phyloP scores from a whole-genome alignment of 805 yeast genomes.

The Sugiyamaella marilandica region DNA sequence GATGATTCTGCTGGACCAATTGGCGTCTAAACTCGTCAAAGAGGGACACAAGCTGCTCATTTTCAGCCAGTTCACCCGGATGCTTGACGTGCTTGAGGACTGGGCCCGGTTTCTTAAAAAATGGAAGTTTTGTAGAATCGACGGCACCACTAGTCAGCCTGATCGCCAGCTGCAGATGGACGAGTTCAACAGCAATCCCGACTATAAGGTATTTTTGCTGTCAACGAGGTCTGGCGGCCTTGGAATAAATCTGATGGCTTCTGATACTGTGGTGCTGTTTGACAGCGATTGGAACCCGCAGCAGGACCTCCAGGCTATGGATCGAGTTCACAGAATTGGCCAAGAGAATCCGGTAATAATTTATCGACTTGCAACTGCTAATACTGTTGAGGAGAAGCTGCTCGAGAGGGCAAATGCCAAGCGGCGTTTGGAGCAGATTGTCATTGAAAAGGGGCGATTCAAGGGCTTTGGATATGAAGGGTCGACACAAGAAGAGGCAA shows the following conservation, averaged over 20 bases:
- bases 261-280: slow-evolving; percentile 84
- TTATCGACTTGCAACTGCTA: slow-evolving; percentile 67
- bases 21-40: slow-evolving; percentile 47
- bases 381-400: slow-evolving; percentile 80
- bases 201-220: slow-evolving; percentile 55
- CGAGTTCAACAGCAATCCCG: slow-evolving; percentile 40
- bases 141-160: slow-evolving; percentile 65
- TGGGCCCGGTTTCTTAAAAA: slow-evolving; percentile 56
- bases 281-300: slow-evolving; percentile 99
- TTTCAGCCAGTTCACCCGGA: slow-evolving; percentile 80
- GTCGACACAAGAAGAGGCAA: slow-evolving; percentile 6
- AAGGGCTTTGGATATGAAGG: slow-evolving; percentile 23
- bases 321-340: slow-evolving; percentile 90
- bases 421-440: slow-evolving; percentile 69
- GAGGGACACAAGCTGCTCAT: slow-evolving; percentile 66
- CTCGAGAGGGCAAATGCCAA: slow-evolving; percentile 76
- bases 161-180: slow-evolving; percentile 62
- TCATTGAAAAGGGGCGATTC: slow-evolving; percentile 57
- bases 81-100: slow-evolving; percentile 77
- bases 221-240: slow-evolving; percentile 95
- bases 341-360: slow-evolving; percentile 79
- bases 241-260: slow-evolving; percentile 79
- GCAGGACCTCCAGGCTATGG: slow-evolving; percentile 94
- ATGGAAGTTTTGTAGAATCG: slow-evolving; percentile 55
- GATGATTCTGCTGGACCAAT: slow-evolving; percentile 60